Evolutionary conservation across 2,329 filamentous ascomycete genomes (phyloP), one percentile per base, ranked within the genome.

Genomic region (Escovopsis sp.): DNA sequence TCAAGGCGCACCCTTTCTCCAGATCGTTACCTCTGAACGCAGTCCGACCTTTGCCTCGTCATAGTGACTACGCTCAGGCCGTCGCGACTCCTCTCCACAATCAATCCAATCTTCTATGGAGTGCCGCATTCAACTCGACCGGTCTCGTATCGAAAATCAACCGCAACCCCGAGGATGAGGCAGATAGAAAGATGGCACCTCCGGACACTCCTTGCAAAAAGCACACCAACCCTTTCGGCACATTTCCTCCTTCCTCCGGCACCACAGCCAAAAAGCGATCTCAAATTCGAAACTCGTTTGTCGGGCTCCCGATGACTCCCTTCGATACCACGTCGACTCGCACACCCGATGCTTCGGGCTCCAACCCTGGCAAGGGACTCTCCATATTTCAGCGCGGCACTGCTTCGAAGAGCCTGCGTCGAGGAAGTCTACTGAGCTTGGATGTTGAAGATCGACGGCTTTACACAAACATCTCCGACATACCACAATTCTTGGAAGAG

Each of bases 181-280:
- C 48, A 62, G 66, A 54, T 62, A 65, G 71, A 60, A 78, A 81
- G 55, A 66, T 75, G 53, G 72, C 74, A 27, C 88, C 94, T 70
- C 89, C 91, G 1, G 91, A 96, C 56, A 98, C 91, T 1, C 91
- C 91, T 1, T 96, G 91, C 63, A 98, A 96, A 66, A 87, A 91
- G 56, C 79, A 82, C 41, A 67, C 71, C 5, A 79, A 76, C 50
- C 65, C 81, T 43, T 76, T 88, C 62, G 70, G 82, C 51, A 76
- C 82, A 40, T 74, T 74, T 60, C 76, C 78, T 1, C 72, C 70
- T 1, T 66, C 66, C 1, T 65, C 67, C 11, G 77, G 76, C 40
- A 79, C 72, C 50, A 67, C 68, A 8, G 69, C 80, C 42, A 82
- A 81, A 61, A 56, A 72, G 77, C 57, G 72, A 73, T 51, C 76